Evolutionary conservation across 1,139 yeast genomes (phyloP), one percentile per base, ranked within the genome.

Genomic region (Geotrichum reessii): DNA sequence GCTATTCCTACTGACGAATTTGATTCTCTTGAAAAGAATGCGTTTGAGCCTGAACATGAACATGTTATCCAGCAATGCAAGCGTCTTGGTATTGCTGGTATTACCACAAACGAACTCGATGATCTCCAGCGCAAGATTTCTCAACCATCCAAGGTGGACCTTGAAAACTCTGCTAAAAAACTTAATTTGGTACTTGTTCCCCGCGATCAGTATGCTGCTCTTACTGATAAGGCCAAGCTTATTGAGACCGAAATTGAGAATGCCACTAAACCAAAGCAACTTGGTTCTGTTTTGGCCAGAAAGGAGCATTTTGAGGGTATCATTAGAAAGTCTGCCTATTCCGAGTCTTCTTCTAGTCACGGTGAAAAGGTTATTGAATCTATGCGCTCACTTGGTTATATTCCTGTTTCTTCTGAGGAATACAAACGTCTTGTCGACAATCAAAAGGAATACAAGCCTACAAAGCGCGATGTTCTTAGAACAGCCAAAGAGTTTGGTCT

Each of bases 111-210:
- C 0, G 70, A 67, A n/a, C 58, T 70, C 12, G 68, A 68, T n/a
- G 66, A 63, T 14, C 52, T 60, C 14, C 49, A 50, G 9, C 52
- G 51, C 19, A 54, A 50, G n/a, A 24, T 57, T 24, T 25, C 50
- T 25, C 61, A 60, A 37, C 71, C 71, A 1, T 60, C 67, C 3
- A 64, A 63, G 58, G 63, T 63, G 11, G 80, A 79, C 49, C 72
- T 82, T 27, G 80, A 80, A 63, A 68, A 72, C 11, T 81, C 77
- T 67, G 84, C 84, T 1, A 71, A 76, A 57, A 76, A 75, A 33
- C 76, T 81, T 59, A 77, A 79, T 53, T 67, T 84, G 61, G 78
- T 81, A 6, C 63, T 81, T 17, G 64, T 85, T 21, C 76, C 85
- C 2, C 68, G 71, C 58, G 81, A 76, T 0, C 78, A 78, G 59